Base-by-base conservation (phyloP, 225 moss, liverwort and hornwort species). In the Pseudisothecium myosuroides region DNA sequence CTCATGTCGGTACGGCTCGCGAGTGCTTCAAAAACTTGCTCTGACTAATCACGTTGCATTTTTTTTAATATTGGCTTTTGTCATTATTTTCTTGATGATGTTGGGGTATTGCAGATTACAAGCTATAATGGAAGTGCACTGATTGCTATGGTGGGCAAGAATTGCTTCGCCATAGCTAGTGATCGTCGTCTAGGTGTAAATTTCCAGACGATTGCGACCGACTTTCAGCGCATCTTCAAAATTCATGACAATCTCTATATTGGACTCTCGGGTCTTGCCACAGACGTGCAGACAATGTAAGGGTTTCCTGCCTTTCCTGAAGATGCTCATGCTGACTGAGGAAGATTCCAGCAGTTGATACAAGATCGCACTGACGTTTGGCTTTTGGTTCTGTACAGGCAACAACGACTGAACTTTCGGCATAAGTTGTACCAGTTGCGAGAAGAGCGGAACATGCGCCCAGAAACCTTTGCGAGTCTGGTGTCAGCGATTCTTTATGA, bases 91-190 rank as follows among this genome's bases (percentile, higher is more conserved):
- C 56, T 54, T 88, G 77, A 64, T 64, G 76, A 27, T 45, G 18
- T 56, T 64, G 54, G 56, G 76, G 83, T 61, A 52, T 68, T 58
- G 39, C 79, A 79, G 79, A 79, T 79, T 58, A 79, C 79, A 58
- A 79, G 79, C 79, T 79, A 79, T 39, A 79, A 79, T 28, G 79
- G 79, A 27, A 79, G 79, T 79, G 79, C 79, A 17, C 58, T 79
- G 39, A 79, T 79, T 56, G 79, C 79, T 36, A 79, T 79, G 79
- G 79, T 79, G 79, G 79, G 79, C 79, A 79, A 93, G 83, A 86
- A 96, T 85, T 97, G 97, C 87, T 97, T 97, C 69, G 94, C 97
- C 65, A 97, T 79, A 17, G 79, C 79, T 79, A 79, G 79, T 27
- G 79, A 79, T 58, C 79, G 58, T 58, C 79, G 79, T 17, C 79